These are phyloP conservation scores for Conoideocrella luteorostrata DNA, from an alignment of 2,329 filamentous ascomycete species.

Conservation along the genomic window DNA sequence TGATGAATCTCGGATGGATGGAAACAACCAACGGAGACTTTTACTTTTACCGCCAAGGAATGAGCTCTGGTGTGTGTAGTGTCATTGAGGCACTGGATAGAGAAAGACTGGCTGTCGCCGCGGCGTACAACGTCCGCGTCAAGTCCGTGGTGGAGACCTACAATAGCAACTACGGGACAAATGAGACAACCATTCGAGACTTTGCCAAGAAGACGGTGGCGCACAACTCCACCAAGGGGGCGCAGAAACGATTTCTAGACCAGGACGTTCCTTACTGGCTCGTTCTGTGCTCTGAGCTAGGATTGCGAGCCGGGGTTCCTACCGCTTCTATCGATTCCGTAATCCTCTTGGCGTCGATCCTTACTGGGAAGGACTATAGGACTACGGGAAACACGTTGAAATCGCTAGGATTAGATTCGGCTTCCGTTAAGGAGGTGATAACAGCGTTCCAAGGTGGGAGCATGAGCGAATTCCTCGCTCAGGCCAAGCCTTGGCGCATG, in stretches of 20 bases:
- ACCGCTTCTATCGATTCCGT: slow-evolving; percentile 9
- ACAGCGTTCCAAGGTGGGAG: too few species aligned
- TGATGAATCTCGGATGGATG: slow-evolving; percentile 13
- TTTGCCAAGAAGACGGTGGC: slow-evolving; percentile 8
- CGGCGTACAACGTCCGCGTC: too few species aligned
- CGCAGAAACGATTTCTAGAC: too few species aligned
- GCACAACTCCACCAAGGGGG: slow-evolving; percentile 11
- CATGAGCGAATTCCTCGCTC: too few species aligned
- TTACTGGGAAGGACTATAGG: slow-evolving; percentile 6
- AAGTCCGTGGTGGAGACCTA: too few species aligned
- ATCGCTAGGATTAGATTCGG: slow-evolving; percentile 6
- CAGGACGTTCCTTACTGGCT: too few species aligned
- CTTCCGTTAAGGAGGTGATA: too few species aligned
- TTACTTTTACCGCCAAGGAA: slow-evolving; percentile 13
- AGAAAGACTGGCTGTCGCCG: too few species aligned
- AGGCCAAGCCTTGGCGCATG: too few species aligned
- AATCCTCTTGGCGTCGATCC: slow-evolving; percentile 9
- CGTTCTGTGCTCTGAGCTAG: too few species aligned
- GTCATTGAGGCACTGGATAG: too few species aligned
- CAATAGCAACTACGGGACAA: slow-evolving; percentile 8
- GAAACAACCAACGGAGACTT: slow-evolving; percentile 12
- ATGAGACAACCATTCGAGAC: slow-evolving; percentile 3
- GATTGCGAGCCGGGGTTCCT: too few species aligned
- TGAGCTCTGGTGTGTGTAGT: slow-evolving; percentile 11
- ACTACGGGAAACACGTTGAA: slow-evolving; percentile 5